Conservation (phyloP, 345 rosid genomes). For the Populus deltoides region DNA sequence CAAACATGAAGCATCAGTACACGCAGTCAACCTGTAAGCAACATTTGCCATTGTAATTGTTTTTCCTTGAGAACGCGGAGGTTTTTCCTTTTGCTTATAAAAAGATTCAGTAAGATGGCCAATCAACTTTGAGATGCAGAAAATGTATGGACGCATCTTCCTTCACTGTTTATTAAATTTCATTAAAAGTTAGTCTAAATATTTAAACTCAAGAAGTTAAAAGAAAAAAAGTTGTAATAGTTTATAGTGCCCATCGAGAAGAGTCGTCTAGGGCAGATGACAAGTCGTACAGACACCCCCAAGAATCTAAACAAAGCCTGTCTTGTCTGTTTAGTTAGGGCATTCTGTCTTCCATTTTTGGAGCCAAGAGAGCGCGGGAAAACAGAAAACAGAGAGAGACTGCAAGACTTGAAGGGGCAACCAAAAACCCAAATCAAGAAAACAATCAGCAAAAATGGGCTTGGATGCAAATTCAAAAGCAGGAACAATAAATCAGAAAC, state of each 20-base stretch:
- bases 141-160: no score
- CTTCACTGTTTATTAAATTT: no score
- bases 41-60: background rate
- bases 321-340: background rate
- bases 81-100: no score
- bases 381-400: background rate
- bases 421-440: background rate
- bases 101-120: no score
- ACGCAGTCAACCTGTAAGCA: no score
- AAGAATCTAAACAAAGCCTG: background rate
- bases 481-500: constrained; percentile 33
- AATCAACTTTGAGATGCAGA: no score
- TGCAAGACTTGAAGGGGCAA: background rate
- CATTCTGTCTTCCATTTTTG: background rate
- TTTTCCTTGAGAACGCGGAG: background rate
- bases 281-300: background rate
- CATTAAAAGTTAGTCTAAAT: no score
- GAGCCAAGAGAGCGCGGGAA: background rate
- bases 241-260: no score
- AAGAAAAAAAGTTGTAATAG: no score
- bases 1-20: no score
- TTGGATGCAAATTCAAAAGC: constrained; percentile 17
- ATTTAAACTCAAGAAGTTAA: no score
- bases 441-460: constrained; percentile 12
- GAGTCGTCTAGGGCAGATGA: background rate